Evolutionary conservation across 2,329 filamentous ascomycete genomes (phyloP), one percentile per base, ranked within the genome.

Genomic region (Ophiostoma angusticollis): DNA sequence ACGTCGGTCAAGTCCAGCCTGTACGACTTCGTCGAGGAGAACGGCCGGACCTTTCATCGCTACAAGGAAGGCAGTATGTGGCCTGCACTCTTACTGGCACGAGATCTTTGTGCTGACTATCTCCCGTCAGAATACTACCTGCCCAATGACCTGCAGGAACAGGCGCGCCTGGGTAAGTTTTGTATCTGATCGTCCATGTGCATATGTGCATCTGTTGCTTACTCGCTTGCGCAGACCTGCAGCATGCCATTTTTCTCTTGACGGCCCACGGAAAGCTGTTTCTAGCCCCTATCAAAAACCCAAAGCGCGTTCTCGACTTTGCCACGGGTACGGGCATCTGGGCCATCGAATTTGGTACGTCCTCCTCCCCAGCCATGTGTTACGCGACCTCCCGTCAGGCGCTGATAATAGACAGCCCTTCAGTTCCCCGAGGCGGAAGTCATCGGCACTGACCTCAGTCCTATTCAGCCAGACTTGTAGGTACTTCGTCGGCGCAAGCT

Each of bases 281-380:
- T 45, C 54, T 65, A 12, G 61, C 68, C 4, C 68, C 69, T 3
- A 51, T 71, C 8, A 49, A 57, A 3, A 50, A 58, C 6, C 60
- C 61, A n/a, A 31, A 38, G 24, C 43, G 45, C 6, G 50, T 58
- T 0, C 49, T 59, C 9, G 57, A 59, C 40, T 47, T 59, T 37
- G 67, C 65, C 34, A 71, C 67, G 1, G 68, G 70, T 45, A 70
- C 69, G 27, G 68, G 68, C 32, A 74, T 74, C 56, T 82, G 78
- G 78, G 74, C 75, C 11, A 76, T 83, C 44, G 72, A 80, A 49
- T 70, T 83, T 61, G 75, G 73, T 49, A 13, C 17, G 35, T 37
- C 17, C 30, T 18, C 22, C 13, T 22, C 17, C 7, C 24, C 17
- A 9, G 24, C 12, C 11, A 6, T n/a, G n/a, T n/a, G n/a, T n/a